Evolutionary conservation across 2,329 filamentous ascomycete genomes (phyloP).

Genomic region (Phaeosphaeriaceae sp.): DNA sequence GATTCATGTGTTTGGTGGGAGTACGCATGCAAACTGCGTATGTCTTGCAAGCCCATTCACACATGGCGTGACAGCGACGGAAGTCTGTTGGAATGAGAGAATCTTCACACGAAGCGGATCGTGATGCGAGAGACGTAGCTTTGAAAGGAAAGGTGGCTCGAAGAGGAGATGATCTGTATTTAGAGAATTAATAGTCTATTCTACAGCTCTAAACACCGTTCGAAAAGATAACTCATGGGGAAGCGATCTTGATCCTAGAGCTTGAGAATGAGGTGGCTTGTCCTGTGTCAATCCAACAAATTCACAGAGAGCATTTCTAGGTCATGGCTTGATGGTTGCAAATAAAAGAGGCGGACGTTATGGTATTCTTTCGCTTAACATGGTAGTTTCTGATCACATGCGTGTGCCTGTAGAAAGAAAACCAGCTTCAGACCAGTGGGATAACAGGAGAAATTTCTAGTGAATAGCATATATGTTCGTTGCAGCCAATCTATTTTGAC

Average conservation of each 20-base stretch:
- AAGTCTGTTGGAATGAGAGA: too few species aligned
- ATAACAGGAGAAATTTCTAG: background rate
- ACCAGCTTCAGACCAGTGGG: background rate
- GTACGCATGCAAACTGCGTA: too few species aligned
- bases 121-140: too few species aligned
- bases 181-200: too few species aligned
- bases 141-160: too few species aligned
- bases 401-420: background rate
- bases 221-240: too few species aligned
- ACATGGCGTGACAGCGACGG: too few species aligned
- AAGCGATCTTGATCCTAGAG: slow-evolving; percentile 16
- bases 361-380: slow-evolving; percentile 3
- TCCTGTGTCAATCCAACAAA: slow-evolving; percentile 17
- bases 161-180: too few species aligned
- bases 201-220: too few species aligned
- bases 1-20: too few species aligned
- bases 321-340: slow-evolving; percentile 1
- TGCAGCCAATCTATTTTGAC: background rate
- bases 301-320: slow-evolving; percentile 16
- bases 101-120: too few species aligned
- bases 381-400: background rate
- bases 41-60: too few species aligned
- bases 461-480: background rate
- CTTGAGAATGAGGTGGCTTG: slow-evolving; percentile 16
- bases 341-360: slow-evolving; percentile 1